Conservation (phyloP, 768 basidiomycete species). For the Sutorius australiensis region DNA sequence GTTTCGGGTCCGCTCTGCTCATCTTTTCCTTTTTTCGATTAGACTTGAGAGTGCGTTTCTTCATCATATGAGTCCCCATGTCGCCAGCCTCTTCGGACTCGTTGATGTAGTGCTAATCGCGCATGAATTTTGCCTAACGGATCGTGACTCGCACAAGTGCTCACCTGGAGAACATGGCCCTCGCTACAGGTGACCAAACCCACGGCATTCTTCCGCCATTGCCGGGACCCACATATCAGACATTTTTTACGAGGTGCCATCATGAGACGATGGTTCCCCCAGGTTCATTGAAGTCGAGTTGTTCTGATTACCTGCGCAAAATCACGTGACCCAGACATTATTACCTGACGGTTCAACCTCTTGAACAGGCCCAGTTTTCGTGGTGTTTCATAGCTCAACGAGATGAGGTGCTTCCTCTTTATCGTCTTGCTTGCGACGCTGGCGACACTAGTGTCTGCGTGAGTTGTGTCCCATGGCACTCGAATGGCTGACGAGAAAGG, state of each 20-base stretch:
- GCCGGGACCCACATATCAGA: slow-evolving; percentile 73
- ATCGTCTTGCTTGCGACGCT: slow-evolving; percentile 50
- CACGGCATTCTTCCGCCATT: slow-evolving; percentile 85
- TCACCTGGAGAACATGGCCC: slow-evolving; percentile 85
- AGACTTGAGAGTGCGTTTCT: slow-evolving; percentile 64
- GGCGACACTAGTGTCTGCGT: slow-evolving; percentile 56
- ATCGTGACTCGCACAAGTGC: slow-evolving; percentile 5
- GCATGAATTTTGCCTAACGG: neutral
- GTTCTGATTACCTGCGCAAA: neutral
- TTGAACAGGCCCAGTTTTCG: no score
- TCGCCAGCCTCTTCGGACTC: slow-evolving; percentile 73
- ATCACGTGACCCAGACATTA: slow-evolving; percentile 13
- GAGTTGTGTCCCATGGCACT: slow-evolving; percentile 30
- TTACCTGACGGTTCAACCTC: no score
- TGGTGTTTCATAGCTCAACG: neutral
- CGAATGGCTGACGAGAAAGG: neutral
- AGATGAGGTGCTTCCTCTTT: slow-evolving; percentile 50
- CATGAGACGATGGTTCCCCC: neutral
- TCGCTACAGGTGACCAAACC: slow-evolving; percentile 86
- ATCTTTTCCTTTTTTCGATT: slow-evolving; percentile 44
- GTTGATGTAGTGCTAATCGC: slow-evolving; percentile 69
- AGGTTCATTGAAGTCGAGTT: neutral
- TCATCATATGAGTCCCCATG: slow-evolving; percentile 56
- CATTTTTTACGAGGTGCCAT: slow-evolving; percentile 67
- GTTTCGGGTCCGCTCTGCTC: slow-evolving; percentile 56